Evolutionary conservation across 2,329 filamentous ascomycete species (phyloP), one percentile per base, ranked within the genome.

Genomic region (Alternaria dauci): DNA sequence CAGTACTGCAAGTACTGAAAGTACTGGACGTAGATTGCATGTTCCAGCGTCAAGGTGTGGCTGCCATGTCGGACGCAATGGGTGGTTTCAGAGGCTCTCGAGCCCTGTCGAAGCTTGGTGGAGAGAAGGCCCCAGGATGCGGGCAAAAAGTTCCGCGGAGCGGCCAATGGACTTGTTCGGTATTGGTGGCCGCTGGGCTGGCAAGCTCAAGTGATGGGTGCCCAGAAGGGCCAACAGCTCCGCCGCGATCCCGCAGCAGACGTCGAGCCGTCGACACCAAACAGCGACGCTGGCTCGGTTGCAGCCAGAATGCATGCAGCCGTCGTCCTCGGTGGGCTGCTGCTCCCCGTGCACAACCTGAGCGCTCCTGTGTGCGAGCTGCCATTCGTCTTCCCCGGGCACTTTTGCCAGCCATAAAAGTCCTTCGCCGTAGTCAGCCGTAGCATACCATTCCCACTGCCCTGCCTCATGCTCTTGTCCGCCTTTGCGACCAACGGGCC

Each of bases 401-500:
- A 30, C 48, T 54, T 43, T 25, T 14, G n/a, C 47, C 16, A 18
- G 54, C 39, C 46, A 30, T 53, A 9, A 47, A 48, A 58, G 47
- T 55, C 30, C 42, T 44, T 58, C 42, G 61, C 58, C 58, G 60
- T 44, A 51, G 48, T 52, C 60, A 51, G 56, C 63, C 62, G 59
- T 41, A 36, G 46, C 46, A 48, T 44, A 36, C 38, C 36, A 23
- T 47, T 30, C 6, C 43, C 50, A 65, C 36, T 55, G 59, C 52
- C 52, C 61, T 58, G 54, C 20, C 20, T 23, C 20, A 23, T 23
- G 20, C 52, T 57, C 20, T 58, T 60, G 61, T 59, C 58, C 63
- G 58, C 58, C 53, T 55, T 63, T 62, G 68, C 58, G 52, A 59
- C 62, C 62, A 66, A 68, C 67, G 68, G 70, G 58, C 65, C 62